Evolutionary conservation across 768 basidiomycete genomes (phyloP).

Genomic region (Serendipita indica): DNA sequence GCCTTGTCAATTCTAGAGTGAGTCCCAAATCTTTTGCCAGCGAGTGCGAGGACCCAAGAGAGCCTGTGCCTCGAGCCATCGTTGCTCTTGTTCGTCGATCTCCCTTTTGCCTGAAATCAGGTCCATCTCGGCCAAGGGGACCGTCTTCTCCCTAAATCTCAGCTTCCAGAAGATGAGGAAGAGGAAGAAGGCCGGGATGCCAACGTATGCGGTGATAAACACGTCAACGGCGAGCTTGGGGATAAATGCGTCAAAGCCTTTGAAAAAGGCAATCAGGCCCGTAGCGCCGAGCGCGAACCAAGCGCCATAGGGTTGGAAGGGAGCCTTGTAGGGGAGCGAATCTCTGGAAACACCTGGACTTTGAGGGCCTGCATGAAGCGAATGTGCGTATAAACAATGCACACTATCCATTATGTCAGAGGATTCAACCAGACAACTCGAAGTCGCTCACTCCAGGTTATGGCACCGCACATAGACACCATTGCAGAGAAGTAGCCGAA

Average conservation of each 20-base stretch:
- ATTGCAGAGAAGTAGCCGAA: conserved; percentile 29
- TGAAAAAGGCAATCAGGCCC: conserved; percentile 40
- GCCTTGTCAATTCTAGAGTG: too few relatives aligned
- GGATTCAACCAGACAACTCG: neutral
- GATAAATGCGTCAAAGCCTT: conserved; percentile 31
- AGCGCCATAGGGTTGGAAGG: conserved; percentile 30
- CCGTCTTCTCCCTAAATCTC: conserved; percentile 23
- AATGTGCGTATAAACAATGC: conserved; percentile 46
- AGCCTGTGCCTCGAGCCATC: conserved; percentile 31
- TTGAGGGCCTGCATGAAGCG: conserved; percentile 37
- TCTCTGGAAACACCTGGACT: conserved; percentile 29
- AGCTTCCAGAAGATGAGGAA: conserved; percentile 28
- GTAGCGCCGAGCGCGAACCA: conserved; percentile 44
- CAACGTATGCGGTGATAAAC: conserved; percentile 41
- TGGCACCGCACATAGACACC: conserved; percentile 29
- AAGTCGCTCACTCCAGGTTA: conserved; percentile 21
- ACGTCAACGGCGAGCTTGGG: conserved; percentile 35
- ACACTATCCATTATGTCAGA: conserved; percentile 16
- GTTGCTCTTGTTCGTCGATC: conserved; percentile 50
- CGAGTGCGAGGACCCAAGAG: conserved; percentile 14
- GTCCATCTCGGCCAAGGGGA: conserved; percentile 39
- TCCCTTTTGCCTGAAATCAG: conserved; percentile 41
- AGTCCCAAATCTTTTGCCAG: conserved; percentile 15
- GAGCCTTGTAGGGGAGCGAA: conserved; percentile 29
- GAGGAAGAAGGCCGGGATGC: conserved; percentile 15